Evolutionary conservation across 768 basidiomycete genomes (phyloP).

Genomic region (Kwoniella botswanensis): DNA sequence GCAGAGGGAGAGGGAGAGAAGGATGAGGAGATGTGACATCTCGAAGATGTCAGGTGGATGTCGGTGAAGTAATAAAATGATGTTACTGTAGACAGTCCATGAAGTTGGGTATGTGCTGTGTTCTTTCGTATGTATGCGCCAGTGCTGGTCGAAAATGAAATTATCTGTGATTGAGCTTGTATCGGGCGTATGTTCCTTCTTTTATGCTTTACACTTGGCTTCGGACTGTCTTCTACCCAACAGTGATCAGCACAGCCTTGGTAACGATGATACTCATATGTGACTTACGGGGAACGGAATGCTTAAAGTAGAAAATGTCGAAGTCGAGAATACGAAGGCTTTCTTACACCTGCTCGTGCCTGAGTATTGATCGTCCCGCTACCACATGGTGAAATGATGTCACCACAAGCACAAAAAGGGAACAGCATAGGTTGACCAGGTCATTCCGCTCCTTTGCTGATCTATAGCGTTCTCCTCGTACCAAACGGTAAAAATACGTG

Average conservation of each 20-base stretch:
- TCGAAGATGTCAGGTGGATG: not conserved
- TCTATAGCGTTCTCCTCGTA: not conserved
- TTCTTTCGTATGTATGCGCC: no score
- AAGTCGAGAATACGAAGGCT: not conserved
- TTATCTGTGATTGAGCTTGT: no score
- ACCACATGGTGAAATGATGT: not conserved
- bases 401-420: not conserved
- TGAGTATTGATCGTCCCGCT: not conserved
- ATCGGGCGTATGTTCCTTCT: no score
- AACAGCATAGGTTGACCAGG: not conserved
- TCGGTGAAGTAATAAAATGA: not conserved
- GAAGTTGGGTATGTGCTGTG: not conserved
- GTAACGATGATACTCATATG: not conserved
- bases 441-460: not conserved
- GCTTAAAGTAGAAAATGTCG: no score
- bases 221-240: no score
- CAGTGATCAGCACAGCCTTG: not conserved
- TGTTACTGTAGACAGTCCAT: not conserved
- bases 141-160: no score
- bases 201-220: no score
- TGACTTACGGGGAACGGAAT: no score
- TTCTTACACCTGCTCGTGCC: not conserved
- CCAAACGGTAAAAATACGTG: not conserved
- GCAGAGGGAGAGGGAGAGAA: slow-evolving; percentile 3
- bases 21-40: not conserved